phyloP scores from a whole-genome alignment of 1,284 basidiomycete genomes.

The Cryptococcus sp. region DNA sequence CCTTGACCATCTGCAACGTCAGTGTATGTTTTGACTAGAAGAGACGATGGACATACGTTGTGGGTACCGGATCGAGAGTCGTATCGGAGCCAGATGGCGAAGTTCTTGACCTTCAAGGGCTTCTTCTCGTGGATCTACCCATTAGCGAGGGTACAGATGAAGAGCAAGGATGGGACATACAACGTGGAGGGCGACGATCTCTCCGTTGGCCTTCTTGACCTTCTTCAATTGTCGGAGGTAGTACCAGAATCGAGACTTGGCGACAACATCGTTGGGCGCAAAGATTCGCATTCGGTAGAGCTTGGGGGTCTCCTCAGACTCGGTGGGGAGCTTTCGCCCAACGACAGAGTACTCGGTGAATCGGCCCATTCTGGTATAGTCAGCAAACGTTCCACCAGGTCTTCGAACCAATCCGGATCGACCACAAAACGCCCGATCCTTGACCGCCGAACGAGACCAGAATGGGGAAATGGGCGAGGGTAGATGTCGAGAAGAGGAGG shows the following conservation, averaged over 20 bases:
- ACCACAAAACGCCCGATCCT: too few species aligned
- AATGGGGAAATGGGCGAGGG: too few species aligned
- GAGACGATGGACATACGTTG: slow-evolving; percentile 53
- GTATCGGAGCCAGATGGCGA: slow-evolving; percentile 99
- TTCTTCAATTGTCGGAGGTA: slow-evolving; percentile 98
- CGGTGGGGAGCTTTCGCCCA: slow-evolving; percentile 93
- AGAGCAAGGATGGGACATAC: slow-evolving; percentile 55
- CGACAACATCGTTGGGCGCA: slow-evolving; percentile 94
- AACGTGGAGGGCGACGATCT: slow-evolving; percentile 96
- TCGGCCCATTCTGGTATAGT: slow-evolving; percentile 47
- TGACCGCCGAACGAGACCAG: too few species aligned
- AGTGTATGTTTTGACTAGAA: slow-evolving; percentile 44
- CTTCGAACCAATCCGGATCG: background rate
- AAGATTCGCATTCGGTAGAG: slow-evolving; percentile 94
- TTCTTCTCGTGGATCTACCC: slow-evolving; percentile 90
- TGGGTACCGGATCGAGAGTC: slow-evolving; percentile 96
- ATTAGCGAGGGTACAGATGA: slow-evolving; percentile 7
- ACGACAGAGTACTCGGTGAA: slow-evolving; percentile 90
- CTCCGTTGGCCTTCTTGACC: slow-evolving; percentile 98
- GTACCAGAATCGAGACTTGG: slow-evolving; percentile 99
- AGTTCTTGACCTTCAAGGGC: slow-evolving; percentile 98
- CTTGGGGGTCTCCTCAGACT: slow-evolving; percentile 86
- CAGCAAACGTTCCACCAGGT: slow-evolving; percentile 1
- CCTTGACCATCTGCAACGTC: slow-evolving; percentile 57
- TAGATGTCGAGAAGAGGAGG: slow-evolving; percentile 7